phyloP scores from a whole-genome alignment of 2,329 filamentous ascomycete genomes.

The Aureobasidium zeae region DNA sequence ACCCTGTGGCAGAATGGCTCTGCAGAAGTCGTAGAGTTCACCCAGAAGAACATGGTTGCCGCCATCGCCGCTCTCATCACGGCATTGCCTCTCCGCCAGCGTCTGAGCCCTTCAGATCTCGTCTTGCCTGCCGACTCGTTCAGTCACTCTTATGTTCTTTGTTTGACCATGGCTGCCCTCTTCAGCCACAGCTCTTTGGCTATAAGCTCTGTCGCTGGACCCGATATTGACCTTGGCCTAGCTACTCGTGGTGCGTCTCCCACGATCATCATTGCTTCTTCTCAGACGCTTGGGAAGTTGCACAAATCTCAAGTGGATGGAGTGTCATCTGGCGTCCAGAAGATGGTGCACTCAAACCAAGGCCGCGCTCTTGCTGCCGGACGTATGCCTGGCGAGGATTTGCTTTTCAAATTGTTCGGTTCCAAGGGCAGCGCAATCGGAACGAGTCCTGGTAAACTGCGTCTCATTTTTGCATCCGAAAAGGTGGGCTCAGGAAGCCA shows the following conservation, averaged over 20 bases:
- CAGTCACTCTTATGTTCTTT: constrained; percentile 67
- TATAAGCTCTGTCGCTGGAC: constrained; percentile 77
- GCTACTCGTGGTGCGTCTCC: constrained; percentile 68
- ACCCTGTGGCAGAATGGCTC: constrained; percentile 54
- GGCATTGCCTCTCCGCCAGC: constrained; percentile 64
- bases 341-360: constrained; percentile 61
- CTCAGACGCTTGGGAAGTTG: constrained; percentile 60
- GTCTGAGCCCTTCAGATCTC: constrained; percentile 64
- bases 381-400: constrained; percentile 58
- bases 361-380: constrained; percentile 62
- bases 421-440: constrained; percentile 48
- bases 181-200: constrained; percentile 78
- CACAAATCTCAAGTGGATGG: constrained; percentile 52
- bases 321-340: constrained; percentile 51
- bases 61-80: constrained; percentile 70
- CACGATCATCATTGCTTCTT: constrained; percentile 71
- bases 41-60: constrained; percentile 77
- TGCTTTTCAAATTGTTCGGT: constrained; percentile 54
- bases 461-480: constrained; percentile 72
- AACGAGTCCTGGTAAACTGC: constrained; percentile 60
- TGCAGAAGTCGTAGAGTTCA: constrained; percentile 68
- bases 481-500: constrained; percentile 49
- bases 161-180: constrained; percentile 70
- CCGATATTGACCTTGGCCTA: constrained; percentile 59
- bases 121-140: constrained; percentile 80